These are phyloP conservation scores for Achaetomium macrosporum DNA, from an alignment of 2,329 filamentous ascomycete genomes.

Conservation along the genomic window DNA sequence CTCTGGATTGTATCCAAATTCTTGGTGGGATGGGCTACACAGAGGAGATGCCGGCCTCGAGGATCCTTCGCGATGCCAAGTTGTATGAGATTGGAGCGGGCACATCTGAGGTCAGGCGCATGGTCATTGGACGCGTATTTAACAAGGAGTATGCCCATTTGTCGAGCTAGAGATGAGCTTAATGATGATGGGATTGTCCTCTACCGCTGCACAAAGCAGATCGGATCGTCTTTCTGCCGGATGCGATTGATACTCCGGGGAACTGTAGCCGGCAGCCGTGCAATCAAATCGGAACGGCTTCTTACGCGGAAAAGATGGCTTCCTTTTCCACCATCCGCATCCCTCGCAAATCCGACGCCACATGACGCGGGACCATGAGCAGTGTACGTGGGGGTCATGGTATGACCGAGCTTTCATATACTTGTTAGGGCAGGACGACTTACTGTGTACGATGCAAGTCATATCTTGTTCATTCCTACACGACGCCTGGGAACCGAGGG, in stretches of 20 bases:
- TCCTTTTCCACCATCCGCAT: too few relatives aligned
- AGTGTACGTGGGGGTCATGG: neutral
- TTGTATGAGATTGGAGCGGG: constrained; percentile 97
- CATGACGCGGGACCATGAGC: neutral
- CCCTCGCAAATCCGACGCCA: neutral
- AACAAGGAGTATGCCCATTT: constrained; percentile 69
- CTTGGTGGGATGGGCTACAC: constrained; percentile 94
- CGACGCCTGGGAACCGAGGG: too few relatives aligned
- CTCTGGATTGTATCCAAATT: constrained; percentile 83
- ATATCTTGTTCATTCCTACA: too few relatives aligned
- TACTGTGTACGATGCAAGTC: too few relatives aligned
- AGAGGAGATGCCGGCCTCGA: constrained; percentile 87
- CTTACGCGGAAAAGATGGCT: too few relatives aligned
- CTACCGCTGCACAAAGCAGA: too few relatives aligned
- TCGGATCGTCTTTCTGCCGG: neutral
- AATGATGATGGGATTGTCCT: neutral
- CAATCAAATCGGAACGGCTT: too few relatives aligned
- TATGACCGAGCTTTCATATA: neutral
- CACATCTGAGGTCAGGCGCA: constrained; percentile 86
- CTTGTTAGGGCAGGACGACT: too few relatives aligned
- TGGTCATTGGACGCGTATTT: constrained; percentile 90
- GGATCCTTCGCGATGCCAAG: constrained; percentile 69
- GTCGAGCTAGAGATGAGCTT: constrained; percentile 13
- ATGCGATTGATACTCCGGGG: too few relatives aligned
- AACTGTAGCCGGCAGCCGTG: neutral